phyloP scores from a whole-genome alignment of 1,284 basidiomycete species.

The Tilletia setariae region DNA sequence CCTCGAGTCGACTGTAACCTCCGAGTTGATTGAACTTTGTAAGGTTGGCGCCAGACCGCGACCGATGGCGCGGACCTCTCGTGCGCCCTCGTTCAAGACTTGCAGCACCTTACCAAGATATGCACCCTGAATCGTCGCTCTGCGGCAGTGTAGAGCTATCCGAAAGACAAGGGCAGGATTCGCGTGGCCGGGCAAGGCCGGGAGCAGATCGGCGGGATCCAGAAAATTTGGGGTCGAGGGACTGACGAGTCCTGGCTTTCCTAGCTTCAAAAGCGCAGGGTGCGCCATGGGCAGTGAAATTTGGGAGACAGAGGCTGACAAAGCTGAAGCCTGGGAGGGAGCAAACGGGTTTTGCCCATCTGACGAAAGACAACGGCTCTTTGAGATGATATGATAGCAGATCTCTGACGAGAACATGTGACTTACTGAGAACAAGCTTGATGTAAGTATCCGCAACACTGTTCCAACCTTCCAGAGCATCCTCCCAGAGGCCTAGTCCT shows the following conservation, averaged over 20 bases:
- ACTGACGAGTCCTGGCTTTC: not conserved
- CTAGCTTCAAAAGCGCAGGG: not conserved
- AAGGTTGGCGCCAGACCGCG: not conserved
- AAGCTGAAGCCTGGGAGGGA: not conserved
- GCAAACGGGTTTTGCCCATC: slow-evolving; percentile 11
- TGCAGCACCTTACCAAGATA: slow-evolving; percentile 1
- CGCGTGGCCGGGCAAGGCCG: not conserved
- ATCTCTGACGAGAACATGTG: not conserved
- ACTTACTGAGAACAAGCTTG: slow-evolving; percentile 4
- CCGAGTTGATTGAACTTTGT: not conserved
- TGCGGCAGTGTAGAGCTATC: not conserved
- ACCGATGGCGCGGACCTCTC: slow-evolving; percentile 6
- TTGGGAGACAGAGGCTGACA: not conserved
- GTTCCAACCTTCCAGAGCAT: slow-evolving; percentile 13
- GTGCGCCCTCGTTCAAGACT: slow-evolving; percentile 1
- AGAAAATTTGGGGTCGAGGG: not conserved
- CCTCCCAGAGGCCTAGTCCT: slow-evolving; percentile 11
- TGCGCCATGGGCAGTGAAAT: slow-evolving; percentile 5
- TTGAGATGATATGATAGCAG: not conserved
- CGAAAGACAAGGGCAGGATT: not conserved
- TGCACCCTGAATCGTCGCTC: slow-evolving; percentile 9
- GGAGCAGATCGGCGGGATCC: slow-evolving; percentile 4
- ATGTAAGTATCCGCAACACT: slow-evolving; percentile 12
- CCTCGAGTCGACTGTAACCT: not conserved
- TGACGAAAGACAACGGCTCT: not conserved